Evolutionary conservation across 768 basidiomycete species (phyloP).

Genomic region (Pholiota molesta): DNA sequence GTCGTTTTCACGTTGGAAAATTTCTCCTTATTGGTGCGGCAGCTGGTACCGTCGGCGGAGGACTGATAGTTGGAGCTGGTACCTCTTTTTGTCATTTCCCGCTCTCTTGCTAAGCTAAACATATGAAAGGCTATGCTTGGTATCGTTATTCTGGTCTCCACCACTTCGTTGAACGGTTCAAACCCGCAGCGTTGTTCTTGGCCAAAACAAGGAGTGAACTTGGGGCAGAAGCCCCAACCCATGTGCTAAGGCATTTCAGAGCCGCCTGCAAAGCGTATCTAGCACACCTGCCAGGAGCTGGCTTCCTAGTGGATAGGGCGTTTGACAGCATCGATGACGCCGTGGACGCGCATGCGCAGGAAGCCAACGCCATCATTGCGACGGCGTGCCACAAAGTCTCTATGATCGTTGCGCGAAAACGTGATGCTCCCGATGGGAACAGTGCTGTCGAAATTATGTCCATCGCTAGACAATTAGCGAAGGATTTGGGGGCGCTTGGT

Average conservation of each 20-base stretch:
- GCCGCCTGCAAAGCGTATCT: constrained; percentile 43
- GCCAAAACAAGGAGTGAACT: constrained; percentile 21
- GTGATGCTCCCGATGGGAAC: constrained; percentile 15
- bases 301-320: constrained; percentile 38
- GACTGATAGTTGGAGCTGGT: constrained; percentile 19
- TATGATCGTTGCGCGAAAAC: constrained; percentile 18
- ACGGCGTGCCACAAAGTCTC: constrained; percentile 39
- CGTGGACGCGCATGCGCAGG: constrained; percentile 39
- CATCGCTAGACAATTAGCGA: constrained; percentile 13
- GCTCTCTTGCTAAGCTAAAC: background rate
- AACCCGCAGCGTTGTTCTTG: constrained; percentile 23
- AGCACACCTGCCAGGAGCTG: constrained; percentile 40
- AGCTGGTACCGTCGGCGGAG: constrained; percentile 11
- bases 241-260: constrained; percentile 40
- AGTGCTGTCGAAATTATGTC: constrained; percentile 11
- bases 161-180: constrained; percentile 36
- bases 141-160: constrained; percentile 46
- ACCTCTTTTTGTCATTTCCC: background rate
- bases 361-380: constrained; percentile 38
- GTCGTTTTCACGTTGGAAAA: background rate
- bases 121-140: constrained; percentile 35
- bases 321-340: constrained; percentile 46
- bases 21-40: background rate
- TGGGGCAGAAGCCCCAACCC: constrained; percentile 28
- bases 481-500: constrained; percentile 13